Conservation (phyloP, 1,284 basidiomycete genomes). For the Porogramme epimiltina region DNA sequence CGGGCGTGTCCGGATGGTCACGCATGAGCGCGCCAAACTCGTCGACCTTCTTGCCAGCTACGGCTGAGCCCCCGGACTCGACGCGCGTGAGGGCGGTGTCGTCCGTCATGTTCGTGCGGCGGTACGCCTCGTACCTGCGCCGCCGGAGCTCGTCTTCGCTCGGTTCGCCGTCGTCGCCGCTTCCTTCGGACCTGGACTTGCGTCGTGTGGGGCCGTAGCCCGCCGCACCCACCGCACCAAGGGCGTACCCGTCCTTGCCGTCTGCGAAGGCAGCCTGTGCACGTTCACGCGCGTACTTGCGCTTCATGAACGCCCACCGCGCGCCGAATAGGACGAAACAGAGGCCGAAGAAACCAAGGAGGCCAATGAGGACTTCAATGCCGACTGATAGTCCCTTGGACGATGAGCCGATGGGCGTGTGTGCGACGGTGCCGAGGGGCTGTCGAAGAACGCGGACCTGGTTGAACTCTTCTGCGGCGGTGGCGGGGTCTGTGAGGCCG, state of each 20-base stretch:
- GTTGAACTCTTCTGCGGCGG: conserved; percentile 64
- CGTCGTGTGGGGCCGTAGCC: conserved; percentile 31
- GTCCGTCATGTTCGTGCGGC: conserved; percentile 27
- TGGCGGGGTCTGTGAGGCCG: conserved; percentile 56
- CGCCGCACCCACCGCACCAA: conserved; percentile 24
- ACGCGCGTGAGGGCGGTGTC: conserved; percentile 36
- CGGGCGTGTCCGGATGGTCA: conserved; percentile 2
- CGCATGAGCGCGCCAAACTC: conserved; percentile 29
- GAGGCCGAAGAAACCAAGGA: conserved; percentile 56
- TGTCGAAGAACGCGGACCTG: conserved; percentile 63
- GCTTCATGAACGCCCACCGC: conserved; percentile 50
- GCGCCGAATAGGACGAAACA: conserved; percentile 54
- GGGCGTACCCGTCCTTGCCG: conserved; percentile 21
- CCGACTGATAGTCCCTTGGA: conserved; percentile 52
- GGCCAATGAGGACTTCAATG: conserved; percentile 57
- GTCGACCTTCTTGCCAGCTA: conserved; percentile 4
- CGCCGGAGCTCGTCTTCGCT: conserved; percentile 35
- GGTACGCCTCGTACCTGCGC: conserved; percentile 33
- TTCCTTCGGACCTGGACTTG: conserved; percentile 14
- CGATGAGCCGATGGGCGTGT: conserved; percentile 11
- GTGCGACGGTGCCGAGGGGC: conserved; percentile 39
- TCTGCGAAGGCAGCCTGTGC: conserved; percentile 21
- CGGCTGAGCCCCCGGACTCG: conserved; percentile 4
- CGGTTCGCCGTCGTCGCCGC: conserved; percentile 13
- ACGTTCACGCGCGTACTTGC: conserved; percentile 29